Evolutionary conservation across 179 eudicot species (phyloP), one percentile per base, ranked within the genome.

Genomic region (Silene noctiflora): DNA sequence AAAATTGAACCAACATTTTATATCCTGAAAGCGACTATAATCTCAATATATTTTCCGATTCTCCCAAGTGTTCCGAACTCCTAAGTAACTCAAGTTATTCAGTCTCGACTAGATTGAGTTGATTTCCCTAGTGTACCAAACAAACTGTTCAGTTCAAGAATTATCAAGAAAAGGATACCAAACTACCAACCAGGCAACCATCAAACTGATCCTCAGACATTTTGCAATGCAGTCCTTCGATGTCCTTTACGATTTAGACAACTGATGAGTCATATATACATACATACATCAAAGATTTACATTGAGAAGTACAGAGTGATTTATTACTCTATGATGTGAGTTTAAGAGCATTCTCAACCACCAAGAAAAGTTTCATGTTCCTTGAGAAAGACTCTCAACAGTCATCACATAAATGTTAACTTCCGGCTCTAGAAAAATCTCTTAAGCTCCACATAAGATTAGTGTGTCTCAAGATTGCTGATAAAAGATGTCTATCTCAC

Each of bases 261-360:
- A 46, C 56, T n/a, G 22, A 33, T 33, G 51, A 67, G 51, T 33
- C 3, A 67, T 67, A n/a, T 25, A 60, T 13, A 64, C 68, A 64
- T 13, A 64, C 68, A 64, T 55, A n/a, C 59, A 14, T 55, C n/a
- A 27, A 27, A 12, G 68, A 33, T 67, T 19, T 19, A 35, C n/a
- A 66, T 66, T 20, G 13, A 17, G 24, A 66, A 66, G 35, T 35
- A 39, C 27, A 68, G 25, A 21, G 20, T 42, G 71, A 13, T 35
- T 68, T 14, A 16, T 70, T 46, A 46, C 33, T 17, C 35, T 69
- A 24, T 55, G 75, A 55, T 71, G 75, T 71, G 63, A 71, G 62
- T 71, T 25, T 27, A 53, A 29, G 75, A 71, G 63, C 24, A 55
- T 8, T n/a, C 62, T 71, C 64, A 55, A 55, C 64, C 75, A 71